These are phyloP conservation scores for Tricholoma matsutake DNA, from an alignment of 768 basidiomycete species.

Conservation along the genomic window DNA sequence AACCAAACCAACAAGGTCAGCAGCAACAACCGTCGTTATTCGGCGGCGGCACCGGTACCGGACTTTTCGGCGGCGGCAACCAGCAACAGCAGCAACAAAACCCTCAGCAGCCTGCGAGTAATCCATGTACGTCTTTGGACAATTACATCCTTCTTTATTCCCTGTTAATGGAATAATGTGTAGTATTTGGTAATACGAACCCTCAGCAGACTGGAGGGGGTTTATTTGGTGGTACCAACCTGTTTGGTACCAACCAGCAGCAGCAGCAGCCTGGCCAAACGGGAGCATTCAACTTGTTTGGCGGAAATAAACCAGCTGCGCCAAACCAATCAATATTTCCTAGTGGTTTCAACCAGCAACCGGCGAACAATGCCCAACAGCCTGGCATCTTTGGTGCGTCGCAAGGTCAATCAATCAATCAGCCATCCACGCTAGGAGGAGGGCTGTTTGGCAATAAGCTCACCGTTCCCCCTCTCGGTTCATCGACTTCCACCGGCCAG, in stretches of 20 bases:
- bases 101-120: conserved; percentile 33
- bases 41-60: conserved; percentile 24
- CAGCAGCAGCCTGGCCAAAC: conserved; percentile 34
- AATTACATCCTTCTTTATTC: background rate
- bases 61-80: conserved; percentile 35
- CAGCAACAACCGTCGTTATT: conserved; percentile 26
- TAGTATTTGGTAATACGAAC: conserved; percentile 37
- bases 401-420: conserved; percentile 40
- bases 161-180: conserved; percentile 2
- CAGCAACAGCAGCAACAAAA: conserved; percentile 21
- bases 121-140: conserved; percentile 28
- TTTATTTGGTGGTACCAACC: conserved; percentile 35
- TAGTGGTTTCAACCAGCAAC: conserved; percentile 40
- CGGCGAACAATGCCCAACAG: conserved; percentile 26
- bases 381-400: conserved; percentile 50
- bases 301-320: conserved; percentile 38
- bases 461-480: conserved; percentile 44
- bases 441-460: conserved; percentile 53
- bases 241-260: conserved; percentile 35
- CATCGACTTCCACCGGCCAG: conserved; percentile 38
- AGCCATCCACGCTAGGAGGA: conserved; percentile 44
- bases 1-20: conserved; percentile 32
- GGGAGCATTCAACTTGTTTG: conserved; percentile 40
- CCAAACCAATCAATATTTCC: conserved; percentile 36
- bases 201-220: conserved; percentile 20